A percentile compares a stretch with the other conserved stretches of the same genome.
phyloP scores from a whole-genome alignment of 139 green algal genomes.

The Tetradesmus lagerheimii region DNA sequence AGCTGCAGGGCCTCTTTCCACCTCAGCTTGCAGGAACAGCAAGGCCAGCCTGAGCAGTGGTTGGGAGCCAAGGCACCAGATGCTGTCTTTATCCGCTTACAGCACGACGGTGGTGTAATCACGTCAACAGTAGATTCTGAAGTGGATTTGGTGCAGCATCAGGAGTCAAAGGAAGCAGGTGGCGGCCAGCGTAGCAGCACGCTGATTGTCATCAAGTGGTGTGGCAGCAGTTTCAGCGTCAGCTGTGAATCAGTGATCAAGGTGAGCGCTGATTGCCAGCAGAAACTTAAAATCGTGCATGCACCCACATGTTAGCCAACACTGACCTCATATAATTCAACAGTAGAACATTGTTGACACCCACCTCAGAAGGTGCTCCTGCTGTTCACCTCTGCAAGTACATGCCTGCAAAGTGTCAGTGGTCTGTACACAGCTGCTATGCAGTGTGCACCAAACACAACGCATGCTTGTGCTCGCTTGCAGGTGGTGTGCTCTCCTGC shows the following conservation, averaged over 20 bases:
- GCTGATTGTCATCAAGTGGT: background rate
- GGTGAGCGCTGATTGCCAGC: background rate
- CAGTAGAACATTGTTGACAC: too few species aligned
- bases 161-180: background rate
- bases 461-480: background rate
- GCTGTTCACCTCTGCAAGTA: background rate
- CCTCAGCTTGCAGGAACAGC: slow-evolving; percentile 3
- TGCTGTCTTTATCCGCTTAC: background rate
- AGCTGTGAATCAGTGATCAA: background rate
- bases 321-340: too few species aligned
- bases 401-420: too few species aligned
- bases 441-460: background rate
- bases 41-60: background rate
- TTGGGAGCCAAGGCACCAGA: slow-evolving; percentile 15
- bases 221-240: background rate
- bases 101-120: background rate
- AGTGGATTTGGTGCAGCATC: background rate
- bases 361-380: too few species aligned
- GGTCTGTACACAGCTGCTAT: background rate
- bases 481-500: slow-evolving; percentile 28
- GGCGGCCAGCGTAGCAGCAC: background rate
- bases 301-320: too few species aligned
- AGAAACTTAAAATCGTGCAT: too few species aligned
- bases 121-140: background rate
- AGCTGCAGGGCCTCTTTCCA: slow-evolving; percentile 3